These are phyloP conservation scores for Parietaria judaica DNA, from an alignment of 306 rosid species.

Conservation along the genomic window DNA sequence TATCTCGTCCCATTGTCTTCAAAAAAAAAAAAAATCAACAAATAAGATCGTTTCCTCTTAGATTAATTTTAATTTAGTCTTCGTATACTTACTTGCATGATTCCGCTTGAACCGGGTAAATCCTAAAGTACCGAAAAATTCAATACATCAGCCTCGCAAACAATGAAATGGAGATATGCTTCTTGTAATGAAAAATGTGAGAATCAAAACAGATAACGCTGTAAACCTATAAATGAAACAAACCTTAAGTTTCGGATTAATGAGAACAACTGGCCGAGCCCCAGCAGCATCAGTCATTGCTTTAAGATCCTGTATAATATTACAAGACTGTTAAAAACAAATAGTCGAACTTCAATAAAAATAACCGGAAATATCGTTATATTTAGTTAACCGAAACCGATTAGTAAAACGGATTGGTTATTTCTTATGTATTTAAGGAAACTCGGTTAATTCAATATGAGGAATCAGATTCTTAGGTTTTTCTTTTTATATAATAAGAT, in stretches of 20 bases:
- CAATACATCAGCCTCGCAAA: constrained; percentile 18
- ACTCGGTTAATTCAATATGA: too few species aligned
- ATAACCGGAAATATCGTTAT: not conserved
- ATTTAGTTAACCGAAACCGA: not conserved
- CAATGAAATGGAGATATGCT: not conserved
- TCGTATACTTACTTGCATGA: constrained; percentile 75
- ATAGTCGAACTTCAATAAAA: constrained; percentile 11
- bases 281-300: constrained; percentile 92
- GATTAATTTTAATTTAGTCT: constrained; percentile 20
- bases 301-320: constrained; percentile 62
- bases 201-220: not conserved
- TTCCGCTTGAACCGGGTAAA: constrained; percentile 88
- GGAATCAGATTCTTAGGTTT: too few species aligned
- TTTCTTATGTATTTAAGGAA: too few species aligned
- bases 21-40: constrained; percentile 18
- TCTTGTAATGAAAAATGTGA: not conserved
- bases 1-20: constrained; percentile 90
- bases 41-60: constrained; percentile 16
- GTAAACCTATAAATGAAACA: constrained; percentile 9
- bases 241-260: constrained; percentile 89
- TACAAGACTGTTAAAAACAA: constrained; percentile 17
- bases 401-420: not conserved
- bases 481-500: too few species aligned
- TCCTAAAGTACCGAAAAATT: constrained; percentile 48
- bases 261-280: constrained; percentile 68